phyloP scores from a whole-genome alignment of 2,329 filamentous ascomycete species.

The Chrysosporium keratinophilum region DNA sequence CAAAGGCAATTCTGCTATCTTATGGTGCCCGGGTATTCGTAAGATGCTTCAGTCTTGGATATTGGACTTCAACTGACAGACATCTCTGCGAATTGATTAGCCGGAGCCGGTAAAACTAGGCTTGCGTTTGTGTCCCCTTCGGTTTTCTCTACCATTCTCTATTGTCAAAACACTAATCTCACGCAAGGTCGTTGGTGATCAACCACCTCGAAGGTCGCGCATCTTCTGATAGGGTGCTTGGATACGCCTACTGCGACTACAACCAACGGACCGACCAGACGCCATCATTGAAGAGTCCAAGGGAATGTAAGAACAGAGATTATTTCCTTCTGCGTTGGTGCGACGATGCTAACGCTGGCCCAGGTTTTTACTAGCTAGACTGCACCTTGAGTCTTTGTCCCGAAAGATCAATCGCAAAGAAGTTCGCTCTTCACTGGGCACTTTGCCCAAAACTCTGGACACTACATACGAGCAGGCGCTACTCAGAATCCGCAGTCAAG shows the following conservation, averaged over 20 bases:
- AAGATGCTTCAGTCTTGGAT: background rate
- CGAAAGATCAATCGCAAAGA: background rate
- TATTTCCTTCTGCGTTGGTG: too few species aligned
- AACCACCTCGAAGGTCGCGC: too few species aligned
- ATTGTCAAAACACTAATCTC: background rate
- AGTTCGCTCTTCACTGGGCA: background rate
- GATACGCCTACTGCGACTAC: background rate
- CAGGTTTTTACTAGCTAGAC: background rate
- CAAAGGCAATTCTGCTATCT: background rate
- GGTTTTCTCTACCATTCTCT: background rate
- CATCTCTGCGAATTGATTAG: background rate
- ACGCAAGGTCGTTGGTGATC: too few species aligned
- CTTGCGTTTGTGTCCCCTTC: background rate
- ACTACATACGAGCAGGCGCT: background rate
- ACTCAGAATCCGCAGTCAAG: background rate
- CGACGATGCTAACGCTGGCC: background rate
- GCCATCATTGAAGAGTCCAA: background rate
- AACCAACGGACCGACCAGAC: background rate
- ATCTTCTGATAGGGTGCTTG: too few species aligned
- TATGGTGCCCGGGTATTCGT: constrained; percentile 3
- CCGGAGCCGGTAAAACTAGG: background rate
- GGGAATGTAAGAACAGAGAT: too few species aligned
- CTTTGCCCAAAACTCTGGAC: background rate
- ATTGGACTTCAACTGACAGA: background rate
- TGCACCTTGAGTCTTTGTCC: background rate